Conservation (phyloP, 2,329 filamentous ascomycete species). For the Alternaria metachromatica region DNA sequence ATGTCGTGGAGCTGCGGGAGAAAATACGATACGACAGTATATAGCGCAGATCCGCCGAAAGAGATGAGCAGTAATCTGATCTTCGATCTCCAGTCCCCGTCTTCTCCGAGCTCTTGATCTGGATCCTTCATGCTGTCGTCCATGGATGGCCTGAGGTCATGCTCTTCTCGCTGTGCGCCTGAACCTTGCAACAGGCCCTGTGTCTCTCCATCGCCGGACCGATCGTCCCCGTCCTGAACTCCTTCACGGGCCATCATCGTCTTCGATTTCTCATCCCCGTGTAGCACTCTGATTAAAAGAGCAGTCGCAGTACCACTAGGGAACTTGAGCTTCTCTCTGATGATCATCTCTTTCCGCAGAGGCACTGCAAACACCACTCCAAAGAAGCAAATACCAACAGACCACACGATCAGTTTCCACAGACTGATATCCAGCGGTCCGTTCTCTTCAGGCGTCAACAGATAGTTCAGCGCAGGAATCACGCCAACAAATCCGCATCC, state of each 20-base stretch:
- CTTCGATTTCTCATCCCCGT: conserved; percentile 62
- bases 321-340: conserved; percentile 89
- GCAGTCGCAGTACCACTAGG: conserved; percentile 96
- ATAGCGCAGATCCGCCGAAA: conserved; percentile 64
- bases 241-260: conserved; percentile 5
- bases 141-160: conserved; percentile 26
- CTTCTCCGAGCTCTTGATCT: conserved; percentile 36
- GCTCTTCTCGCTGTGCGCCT: conserved; percentile 27
- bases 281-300: conserved; percentile 87
- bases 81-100: conserved; percentile 66
- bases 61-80: conserved; percentile 66
- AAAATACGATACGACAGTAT: conserved; percentile 87
- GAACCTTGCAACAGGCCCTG: conserved; percentile 43
- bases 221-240: conserved; percentile 5
- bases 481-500: conserved; percentile 96
- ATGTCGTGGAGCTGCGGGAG: conserved; percentile 82
- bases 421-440: conserved; percentile 76
- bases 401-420: conserved; percentile 86
- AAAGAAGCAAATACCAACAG: conserved; percentile 91
- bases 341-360: conserved; percentile 86
- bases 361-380: conserved; percentile 97
- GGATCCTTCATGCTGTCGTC: conserved; percentile 22
- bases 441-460: conserved; percentile 78
- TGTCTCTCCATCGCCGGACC: conserved; percentile 31
- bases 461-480: conserved; percentile 87